These are phyloP conservation scores for Alloteropsis angusta DNA, from an alignment of 202 grass and related monocot genomes.

Conservation along the genomic window DNA sequence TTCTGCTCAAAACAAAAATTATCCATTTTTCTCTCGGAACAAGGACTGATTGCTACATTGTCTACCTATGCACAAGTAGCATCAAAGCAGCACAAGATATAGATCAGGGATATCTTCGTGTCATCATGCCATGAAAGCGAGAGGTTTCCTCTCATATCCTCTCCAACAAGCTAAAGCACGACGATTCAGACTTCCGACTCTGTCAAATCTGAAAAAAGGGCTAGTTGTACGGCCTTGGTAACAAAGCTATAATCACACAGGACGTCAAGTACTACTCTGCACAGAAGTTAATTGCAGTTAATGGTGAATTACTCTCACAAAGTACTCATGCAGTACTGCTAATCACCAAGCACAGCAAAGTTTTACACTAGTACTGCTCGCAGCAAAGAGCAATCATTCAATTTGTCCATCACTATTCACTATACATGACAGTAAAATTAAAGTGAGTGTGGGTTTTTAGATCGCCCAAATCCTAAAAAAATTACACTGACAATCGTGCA, in stretches of 20 bases:
- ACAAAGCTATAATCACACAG: neutral
- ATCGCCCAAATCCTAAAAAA: too few relatives aligned
- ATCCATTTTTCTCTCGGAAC: neutral
- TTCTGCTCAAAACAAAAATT: neutral
- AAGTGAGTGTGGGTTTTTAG: neutral
- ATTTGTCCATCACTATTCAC: neutral
- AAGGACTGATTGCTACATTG: neutral
- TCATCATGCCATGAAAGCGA: neutral
- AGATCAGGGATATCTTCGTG: neutral
- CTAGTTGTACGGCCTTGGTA: neutral
- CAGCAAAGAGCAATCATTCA: neutral
- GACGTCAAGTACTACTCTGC: neutral
- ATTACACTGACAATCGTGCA: too few relatives aligned
- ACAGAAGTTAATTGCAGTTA: neutral
- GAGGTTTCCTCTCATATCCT: neutral
- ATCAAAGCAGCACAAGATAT: neutral
- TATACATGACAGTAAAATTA: neutral
- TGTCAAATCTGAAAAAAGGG: neutral
- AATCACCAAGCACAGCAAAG: neutral
- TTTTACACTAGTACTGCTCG: neutral
- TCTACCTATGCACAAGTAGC: neutral
- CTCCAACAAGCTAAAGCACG: neutral
- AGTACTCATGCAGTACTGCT: neutral
- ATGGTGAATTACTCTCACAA: neutral
- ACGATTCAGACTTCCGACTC: neutral